phyloP scores from a whole-genome alignment of 2,329 filamentous ascomycete species.

The Huntiella savannae region DNA sequence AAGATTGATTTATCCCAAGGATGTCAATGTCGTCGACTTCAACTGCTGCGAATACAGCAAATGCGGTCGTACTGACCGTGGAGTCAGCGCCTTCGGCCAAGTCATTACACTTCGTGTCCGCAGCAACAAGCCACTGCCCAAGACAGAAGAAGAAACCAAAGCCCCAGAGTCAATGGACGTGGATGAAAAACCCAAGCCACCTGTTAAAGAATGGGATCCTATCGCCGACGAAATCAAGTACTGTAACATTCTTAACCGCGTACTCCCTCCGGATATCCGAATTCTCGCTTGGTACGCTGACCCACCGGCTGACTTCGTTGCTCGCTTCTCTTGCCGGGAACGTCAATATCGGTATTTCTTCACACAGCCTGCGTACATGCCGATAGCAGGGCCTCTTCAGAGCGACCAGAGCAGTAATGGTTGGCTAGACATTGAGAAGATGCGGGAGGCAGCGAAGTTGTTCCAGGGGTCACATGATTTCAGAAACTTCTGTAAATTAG shows the following conservation, averaged over 20 bases:
- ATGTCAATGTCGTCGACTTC: constrained; percentile 50
- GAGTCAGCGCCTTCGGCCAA: constrained; percentile 93
- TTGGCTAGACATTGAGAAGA: constrained; percentile 73
- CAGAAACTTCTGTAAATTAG: constrained; percentile 90
- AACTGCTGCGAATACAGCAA: constrained; percentile 81
- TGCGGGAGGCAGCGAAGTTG: constrained; percentile 61
- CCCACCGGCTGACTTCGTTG: constrained; percentile 63
- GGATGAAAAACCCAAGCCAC: constrained; percentile 11
- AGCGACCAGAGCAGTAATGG: constrained; percentile 24
- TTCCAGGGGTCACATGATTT: constrained; percentile 84
- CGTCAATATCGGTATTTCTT: constrained; percentile 94
- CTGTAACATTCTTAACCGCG: constrained; percentile 61
- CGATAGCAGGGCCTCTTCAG: constrained; percentile 20
- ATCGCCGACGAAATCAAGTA: constrained; percentile 71
- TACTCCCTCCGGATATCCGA: constrained; percentile 77
- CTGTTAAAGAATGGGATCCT: constrained; percentile 35
- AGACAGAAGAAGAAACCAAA: constrained; percentile 14
- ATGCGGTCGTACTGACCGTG: constrained; percentile 79
- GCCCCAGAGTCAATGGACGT: constrained; percentile 5
- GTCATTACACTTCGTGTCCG: constrained; percentile 70
- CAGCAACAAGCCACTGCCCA: constrained; percentile 47
- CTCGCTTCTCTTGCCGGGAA: constrained; percentile 81
- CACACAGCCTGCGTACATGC: constrained; percentile 74
- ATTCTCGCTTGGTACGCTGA: constrained; percentile 83
- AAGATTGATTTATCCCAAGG: constrained; percentile 57